Percentiles rank a stretch among this genome's conserved stretches.
Conservation (phyloP, 306 rosid species). For the Prunus mongolica region DNA sequence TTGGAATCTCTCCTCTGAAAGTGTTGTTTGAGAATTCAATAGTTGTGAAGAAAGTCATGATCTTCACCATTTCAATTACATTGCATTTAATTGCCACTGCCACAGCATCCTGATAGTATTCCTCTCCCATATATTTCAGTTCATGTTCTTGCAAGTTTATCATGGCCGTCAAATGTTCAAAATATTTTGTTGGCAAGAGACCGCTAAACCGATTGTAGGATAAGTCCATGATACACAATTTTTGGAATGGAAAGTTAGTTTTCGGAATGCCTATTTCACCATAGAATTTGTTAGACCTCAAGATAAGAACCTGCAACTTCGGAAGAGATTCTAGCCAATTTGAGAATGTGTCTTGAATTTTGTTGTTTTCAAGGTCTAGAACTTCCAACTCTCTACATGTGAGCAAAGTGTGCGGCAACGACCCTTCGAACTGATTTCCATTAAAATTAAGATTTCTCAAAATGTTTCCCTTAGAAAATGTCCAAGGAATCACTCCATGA, state of each 20-base stretch:
- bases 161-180: not conserved
- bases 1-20: not conserved
- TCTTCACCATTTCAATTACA: not conserved
- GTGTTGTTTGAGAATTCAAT: not conserved
- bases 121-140: not conserved
- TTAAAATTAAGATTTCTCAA: too few species aligned
- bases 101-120: not conserved
- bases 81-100: not conserved
- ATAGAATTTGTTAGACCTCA: slow-evolving; percentile 7
- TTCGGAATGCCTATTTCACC: not conserved
- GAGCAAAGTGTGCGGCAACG: too few species aligned
- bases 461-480: not conserved
- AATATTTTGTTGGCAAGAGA: not conserved
- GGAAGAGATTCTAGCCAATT: too few species aligned
- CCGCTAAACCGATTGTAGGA: not conserved
- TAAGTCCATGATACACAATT: not conserved
- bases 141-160: not conserved
- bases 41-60: not conserved
- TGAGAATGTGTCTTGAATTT: too few species aligned
- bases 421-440: too few species aligned
- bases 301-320: too few species aligned
- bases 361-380: too few species aligned
- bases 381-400: too few species aligned
- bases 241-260: not conserved
- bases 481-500: slow-evolving; percentile 4